Conservation (phyloP, 75 land plant genomes). For the Larix kaempferi region DNA sequence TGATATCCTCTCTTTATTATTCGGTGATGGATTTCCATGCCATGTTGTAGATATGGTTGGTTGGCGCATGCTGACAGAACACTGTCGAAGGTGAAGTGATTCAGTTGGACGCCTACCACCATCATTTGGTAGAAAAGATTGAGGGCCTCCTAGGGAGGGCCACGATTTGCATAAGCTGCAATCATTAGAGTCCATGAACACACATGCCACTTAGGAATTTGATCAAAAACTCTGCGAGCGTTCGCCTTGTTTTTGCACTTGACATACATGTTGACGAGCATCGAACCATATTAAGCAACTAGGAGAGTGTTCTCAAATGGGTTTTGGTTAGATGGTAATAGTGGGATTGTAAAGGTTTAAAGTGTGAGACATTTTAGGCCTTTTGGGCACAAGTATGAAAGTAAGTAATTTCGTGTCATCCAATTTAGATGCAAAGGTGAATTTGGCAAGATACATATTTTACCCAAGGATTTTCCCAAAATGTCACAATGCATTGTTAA, state of each 20-base stretch:
- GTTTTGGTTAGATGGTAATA: too few relatives aligned
- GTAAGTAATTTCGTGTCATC: too few relatives aligned
- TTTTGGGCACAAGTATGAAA: too few relatives aligned
- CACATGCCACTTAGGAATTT: conserved; percentile 23
- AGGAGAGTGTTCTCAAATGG: too few relatives aligned
- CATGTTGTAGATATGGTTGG: background rate
- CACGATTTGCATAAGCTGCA: conserved; percentile 18
- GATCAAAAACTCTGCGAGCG: conserved; percentile 28
- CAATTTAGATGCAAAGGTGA: too few relatives aligned
- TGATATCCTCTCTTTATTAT: conserved; percentile 5
- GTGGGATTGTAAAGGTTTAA: too few relatives aligned
- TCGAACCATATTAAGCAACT: too few relatives aligned
- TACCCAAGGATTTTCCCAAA: too few relatives aligned
- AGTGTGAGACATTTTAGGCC: too few relatives aligned
- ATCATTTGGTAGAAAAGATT: conserved; percentile 29
- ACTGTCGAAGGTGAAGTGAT: conserved; percentile 21
- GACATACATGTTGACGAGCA: conserved; percentile 33
- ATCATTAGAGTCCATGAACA: conserved; percentile 42
- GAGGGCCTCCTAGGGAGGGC: conserved; percentile 17
- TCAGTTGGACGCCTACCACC: conserved; percentile 21
- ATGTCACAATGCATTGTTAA: too few relatives aligned
- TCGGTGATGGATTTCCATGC: conserved; percentile 10
- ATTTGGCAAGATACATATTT: too few relatives aligned
- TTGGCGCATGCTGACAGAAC: conserved; percentile 12
- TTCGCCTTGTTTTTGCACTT: conserved; percentile 17